A percentile compares a stretch with the other conserved stretches of the same genome.
phyloP scores from a whole-genome alignment of 1,284 basidiomycete species.

The Apiotrichum laibachii region DNA sequence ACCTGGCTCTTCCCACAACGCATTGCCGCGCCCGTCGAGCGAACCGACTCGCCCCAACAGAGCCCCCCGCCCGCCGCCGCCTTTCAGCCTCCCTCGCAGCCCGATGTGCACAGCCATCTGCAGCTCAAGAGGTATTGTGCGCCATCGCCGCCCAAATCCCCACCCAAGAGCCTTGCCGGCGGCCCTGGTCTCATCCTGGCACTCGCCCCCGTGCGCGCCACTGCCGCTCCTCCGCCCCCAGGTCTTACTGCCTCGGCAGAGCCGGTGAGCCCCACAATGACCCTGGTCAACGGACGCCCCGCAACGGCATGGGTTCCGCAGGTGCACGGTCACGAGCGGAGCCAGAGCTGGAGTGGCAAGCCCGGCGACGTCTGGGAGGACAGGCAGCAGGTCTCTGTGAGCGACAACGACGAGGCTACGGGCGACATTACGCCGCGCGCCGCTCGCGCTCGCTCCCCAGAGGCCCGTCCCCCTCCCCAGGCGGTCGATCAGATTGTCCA shows the following conservation, averaged over 20 bases:
- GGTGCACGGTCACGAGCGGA: slow-evolving; percentile 27
- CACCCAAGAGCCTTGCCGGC: slow-evolving; percentile 25
- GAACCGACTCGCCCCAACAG: slow-evolving; percentile 3
- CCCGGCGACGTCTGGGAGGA: not conserved
- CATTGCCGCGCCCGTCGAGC: slow-evolving; percentile 1
- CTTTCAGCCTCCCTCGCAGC: slow-evolving; percentile 41
- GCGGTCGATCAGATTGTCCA: not conserved
- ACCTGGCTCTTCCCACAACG: slow-evolving; percentile 40
- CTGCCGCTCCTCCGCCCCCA: not conserved
- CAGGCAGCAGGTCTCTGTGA: slow-evolving; percentile 2
- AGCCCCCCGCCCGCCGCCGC: slow-evolving; percentile 31
- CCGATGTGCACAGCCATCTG: slow-evolving; percentile 46
- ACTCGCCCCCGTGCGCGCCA: slow-evolving; percentile 10
- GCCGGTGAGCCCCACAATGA: slow-evolving; percentile 20
- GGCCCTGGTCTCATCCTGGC: slow-evolving; percentile 9
- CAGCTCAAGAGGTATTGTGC: slow-evolving; percentile 47
- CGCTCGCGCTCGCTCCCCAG: slow-evolving; percentile 34
- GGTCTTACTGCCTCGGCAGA: not conserved
- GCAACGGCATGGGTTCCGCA: slow-evolving; percentile 28
- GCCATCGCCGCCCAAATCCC: slow-evolving; percentile 48
- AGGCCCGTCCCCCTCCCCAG: not conserved
- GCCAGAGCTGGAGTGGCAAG: slow-evolving; percentile 43
- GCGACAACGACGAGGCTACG: slow-evolving; percentile 5
- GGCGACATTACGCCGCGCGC: slow-evolving; percentile 37
- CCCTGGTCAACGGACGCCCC: slow-evolving; percentile 39